These are phyloP conservation scores for Ganoderma multipileum DNA, from an alignment of 1,284 basidiomycete genomes.

Conservation along the genomic window DNA sequence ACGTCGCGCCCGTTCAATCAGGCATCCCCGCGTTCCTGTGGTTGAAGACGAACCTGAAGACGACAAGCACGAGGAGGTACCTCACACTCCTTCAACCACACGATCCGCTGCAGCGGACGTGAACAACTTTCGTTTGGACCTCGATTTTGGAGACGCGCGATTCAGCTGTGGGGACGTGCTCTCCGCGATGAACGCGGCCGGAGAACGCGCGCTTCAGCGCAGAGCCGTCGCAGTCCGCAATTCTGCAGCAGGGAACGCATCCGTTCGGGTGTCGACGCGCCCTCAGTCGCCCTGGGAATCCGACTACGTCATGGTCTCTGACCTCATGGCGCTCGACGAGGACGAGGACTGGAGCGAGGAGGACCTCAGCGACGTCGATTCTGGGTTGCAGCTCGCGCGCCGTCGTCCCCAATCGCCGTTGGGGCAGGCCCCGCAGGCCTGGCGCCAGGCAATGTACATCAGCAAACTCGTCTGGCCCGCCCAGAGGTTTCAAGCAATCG, in stretches of 20 bases:
- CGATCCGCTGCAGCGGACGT: constrained; percentile 11
- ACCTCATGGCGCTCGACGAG: constrained; percentile 1
- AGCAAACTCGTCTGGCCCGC: constrained; percentile 32
- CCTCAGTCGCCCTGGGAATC: constrained; percentile 3
- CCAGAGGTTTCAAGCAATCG: neutral
- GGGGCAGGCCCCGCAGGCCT: constrained; percentile 19
- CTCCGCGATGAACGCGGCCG: constrained; percentile 20
- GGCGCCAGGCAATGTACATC: constrained; percentile 36
- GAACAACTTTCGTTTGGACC: constrained; percentile 14
- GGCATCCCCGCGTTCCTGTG: neutral
- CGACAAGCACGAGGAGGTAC: constrained; percentile 9
- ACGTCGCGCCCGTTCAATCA: neutral
- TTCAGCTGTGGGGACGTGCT: constrained; percentile 24
- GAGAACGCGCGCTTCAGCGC: neutral
- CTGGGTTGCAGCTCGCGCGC: neutral
- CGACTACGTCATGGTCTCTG: constrained; percentile 7
- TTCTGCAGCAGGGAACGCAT: neutral
- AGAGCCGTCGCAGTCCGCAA: neutral
- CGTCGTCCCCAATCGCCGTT: neutral
- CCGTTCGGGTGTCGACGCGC: neutral
- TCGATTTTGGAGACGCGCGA: constrained; percentile 17
- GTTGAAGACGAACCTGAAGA: constrained; percentile 8
- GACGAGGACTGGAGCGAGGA: neutral
- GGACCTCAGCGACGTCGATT: neutral
- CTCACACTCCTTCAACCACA: constrained; percentile 20